A percentile compares a stretch with the other conserved stretches of the same genome.
Conservation (phyloP, 768 basidiomycete genomes). For the Tricholoma terreum region DNA sequence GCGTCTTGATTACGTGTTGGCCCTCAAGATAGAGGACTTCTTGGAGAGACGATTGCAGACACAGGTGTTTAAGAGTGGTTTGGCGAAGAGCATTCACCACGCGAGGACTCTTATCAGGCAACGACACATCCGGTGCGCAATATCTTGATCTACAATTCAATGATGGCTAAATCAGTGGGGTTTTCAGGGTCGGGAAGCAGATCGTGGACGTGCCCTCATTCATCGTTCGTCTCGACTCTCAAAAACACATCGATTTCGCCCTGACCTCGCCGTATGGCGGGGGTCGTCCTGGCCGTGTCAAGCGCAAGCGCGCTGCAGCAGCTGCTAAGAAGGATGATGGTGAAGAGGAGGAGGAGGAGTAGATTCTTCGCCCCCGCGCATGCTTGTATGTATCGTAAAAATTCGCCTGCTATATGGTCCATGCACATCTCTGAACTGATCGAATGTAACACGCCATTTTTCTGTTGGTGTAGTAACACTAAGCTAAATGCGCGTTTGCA, state of each 20-base stretch:
- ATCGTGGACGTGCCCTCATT: conserved; percentile 99
- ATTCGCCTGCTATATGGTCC: conserved; percentile 17
- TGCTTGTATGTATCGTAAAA: conserved; percentile 15
- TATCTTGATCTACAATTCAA: neutral
- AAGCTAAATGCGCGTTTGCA: too few species aligned
- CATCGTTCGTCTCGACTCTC: conserved; percentile 97
- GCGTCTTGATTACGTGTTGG: conserved; percentile 99
- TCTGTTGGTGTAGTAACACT: neutral
- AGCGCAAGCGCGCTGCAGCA: conserved; percentile 95
- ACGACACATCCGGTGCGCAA: conserved; percentile 89
- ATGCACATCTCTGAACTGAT: conserved; percentile 6
- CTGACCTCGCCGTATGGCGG: conserved; percentile 96
- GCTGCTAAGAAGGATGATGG: conserved; percentile 90
- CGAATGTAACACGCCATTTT: neutral
- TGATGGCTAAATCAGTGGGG: neutral
- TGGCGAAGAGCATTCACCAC: conserved; percentile 98
- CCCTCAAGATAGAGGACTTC: conserved; percentile 99
- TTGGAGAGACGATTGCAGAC: conserved; percentile 99
- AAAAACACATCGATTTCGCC: conserved; percentile 99
- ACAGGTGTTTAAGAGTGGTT: conserved; percentile 98
- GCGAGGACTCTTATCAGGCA: conserved; percentile 98
- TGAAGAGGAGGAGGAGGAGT: conserved; percentile 88
- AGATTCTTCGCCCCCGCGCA: conserved; percentile 25
- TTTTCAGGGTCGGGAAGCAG: conserved; percentile 88
- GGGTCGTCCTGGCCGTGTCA: conserved; percentile 91